phyloP scores from a whole-genome alignment of 2,329 filamentous ascomycete genomes.

The Aspergillus latus region DNA sequence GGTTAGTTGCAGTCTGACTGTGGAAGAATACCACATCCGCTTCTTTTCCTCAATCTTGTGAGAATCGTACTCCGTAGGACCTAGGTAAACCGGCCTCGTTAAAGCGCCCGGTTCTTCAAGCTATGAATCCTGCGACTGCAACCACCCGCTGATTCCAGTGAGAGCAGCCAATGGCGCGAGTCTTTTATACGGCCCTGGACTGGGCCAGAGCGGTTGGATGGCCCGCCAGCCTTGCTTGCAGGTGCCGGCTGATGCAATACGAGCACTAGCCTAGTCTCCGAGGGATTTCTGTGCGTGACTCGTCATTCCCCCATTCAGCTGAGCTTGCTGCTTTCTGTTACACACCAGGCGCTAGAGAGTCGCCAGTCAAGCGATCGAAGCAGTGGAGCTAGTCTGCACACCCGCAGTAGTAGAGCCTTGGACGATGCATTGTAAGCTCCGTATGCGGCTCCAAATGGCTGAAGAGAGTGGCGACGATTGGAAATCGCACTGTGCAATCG shows the following conservation, averaged over 20 bases:
- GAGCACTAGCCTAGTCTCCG: background rate
- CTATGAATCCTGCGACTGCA: background rate
- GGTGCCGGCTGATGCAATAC: slow-evolving; percentile 4
- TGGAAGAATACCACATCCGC: background rate
- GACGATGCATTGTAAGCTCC: slow-evolving; percentile 7
- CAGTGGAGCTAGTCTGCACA: slow-evolving; percentile 3
- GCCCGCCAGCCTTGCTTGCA: background rate
- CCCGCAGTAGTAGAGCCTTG: slow-evolving; percentile 6
- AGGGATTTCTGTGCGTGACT: background rate
- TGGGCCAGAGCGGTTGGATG: background rate
- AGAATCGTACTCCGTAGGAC: background rate
- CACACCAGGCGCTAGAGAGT: background rate
- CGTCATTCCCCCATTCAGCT: background rate
- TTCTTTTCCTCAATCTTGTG: background rate
- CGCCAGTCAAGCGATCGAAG: background rate
- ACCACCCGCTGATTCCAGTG: background rate
- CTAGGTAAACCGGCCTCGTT: background rate
- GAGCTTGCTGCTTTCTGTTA: background rate
- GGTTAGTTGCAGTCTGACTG: slow-evolving; percentile 1
- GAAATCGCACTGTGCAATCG: background rate
- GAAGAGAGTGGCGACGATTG: slow-evolving; percentile 1
- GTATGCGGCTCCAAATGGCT: slow-evolving; percentile 15
- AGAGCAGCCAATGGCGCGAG: background rate
- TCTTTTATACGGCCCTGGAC: background rate
- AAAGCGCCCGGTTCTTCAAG: background rate